A percentile compares a stretch with the other conserved stretches of the same genome.
Evolutionary conservation across 2,329 filamentous ascomycete species (phyloP).

Genomic region (Hypoxylon sp.): DNA sequence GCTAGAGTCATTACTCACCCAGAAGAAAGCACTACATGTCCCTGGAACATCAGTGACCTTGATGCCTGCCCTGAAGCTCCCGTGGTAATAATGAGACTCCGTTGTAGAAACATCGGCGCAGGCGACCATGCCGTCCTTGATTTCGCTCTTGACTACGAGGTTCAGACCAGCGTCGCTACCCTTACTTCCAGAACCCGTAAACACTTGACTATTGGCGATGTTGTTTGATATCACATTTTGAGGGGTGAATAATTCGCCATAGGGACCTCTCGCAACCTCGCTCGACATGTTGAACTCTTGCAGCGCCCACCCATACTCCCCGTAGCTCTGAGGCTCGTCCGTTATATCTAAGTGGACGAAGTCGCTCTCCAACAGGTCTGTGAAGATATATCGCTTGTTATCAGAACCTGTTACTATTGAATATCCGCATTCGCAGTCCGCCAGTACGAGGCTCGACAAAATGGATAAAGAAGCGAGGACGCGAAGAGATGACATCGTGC

Average conservation of each 20-base stretch:
- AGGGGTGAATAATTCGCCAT: constrained; percentile 73
- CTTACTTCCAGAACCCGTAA: constrained; percentile 60
- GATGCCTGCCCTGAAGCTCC: constrained; percentile 78
- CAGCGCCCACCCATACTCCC: constrained; percentile 66
- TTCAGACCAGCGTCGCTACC: constrained; percentile 67
- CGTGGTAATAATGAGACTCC: constrained; percentile 75
- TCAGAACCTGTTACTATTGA: constrained; percentile 64
- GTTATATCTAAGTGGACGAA: constrained; percentile 70
- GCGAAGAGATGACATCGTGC: constrained; percentile 32
- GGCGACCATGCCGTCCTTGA: constrained; percentile 67
- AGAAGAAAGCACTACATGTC: constrained; percentile 86
- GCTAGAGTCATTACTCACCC: constrained; percentile 64
- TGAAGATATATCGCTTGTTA: constrained; percentile 68
- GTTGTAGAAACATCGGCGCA: constrained; percentile 75
- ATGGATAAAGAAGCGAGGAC: constrained; percentile 39
- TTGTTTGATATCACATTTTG: constrained; percentile 71
- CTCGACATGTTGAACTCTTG: constrained; percentile 77
- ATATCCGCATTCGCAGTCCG: constrained; percentile 81
- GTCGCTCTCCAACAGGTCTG: constrained; percentile 79
- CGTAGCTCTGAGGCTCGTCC: constrained; percentile 60
- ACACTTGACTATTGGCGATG: constrained; percentile 59
- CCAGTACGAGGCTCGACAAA: constrained; percentile 49
- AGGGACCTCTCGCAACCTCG: constrained; percentile 71
- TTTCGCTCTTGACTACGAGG: constrained; percentile 66
- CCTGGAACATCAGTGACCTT: constrained; percentile 72